These are phyloP conservation scores for Antarctomyces pellizariae DNA, from an alignment of 495 filamentous ascomycete species.

Conservation along the genomic window DNA sequence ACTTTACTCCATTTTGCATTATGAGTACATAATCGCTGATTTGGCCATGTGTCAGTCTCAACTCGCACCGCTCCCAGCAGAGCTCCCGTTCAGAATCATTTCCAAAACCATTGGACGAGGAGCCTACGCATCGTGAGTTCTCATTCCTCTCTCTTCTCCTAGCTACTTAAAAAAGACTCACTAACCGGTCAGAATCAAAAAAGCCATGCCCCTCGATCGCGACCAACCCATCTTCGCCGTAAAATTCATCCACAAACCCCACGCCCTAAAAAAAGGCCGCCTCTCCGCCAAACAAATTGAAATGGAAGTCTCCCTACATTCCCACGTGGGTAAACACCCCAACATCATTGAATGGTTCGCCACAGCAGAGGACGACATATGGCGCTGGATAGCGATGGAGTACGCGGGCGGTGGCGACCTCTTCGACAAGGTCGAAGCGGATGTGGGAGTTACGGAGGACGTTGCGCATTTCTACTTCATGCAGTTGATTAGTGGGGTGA, in stretches of 20 bases:
- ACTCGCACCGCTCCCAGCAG: slow-evolving; percentile 58
- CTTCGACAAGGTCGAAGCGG: slow-evolving; percentile 98
- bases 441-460: slow-evolving; percentile 76
- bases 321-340: slow-evolving; percentile 61
- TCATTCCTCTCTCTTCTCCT: slow-evolving; percentile 5
- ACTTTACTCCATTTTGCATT: too few relatives aligned
- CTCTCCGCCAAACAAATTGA: slow-evolving; percentile 70
- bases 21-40: slow-evolving; percentile 1
- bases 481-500: slow-evolving; percentile 72
- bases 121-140: slow-evolving; percentile 81
- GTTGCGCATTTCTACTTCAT: slow-evolving; percentile 92
- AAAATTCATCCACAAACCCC: slow-evolving; percentile 95
- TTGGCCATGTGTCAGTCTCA: slow-evolving; percentile 40
- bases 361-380: slow-evolving; percentile 65
- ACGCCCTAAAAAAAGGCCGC: slow-evolving; percentile 69
- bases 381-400: slow-evolving; percentile 98
- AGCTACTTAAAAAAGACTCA: slow-evolving; percentile 1
- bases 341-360: slow-evolving; percentile 88
- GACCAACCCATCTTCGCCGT: slow-evolving; percentile 71
- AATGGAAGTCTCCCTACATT: slow-evolving; percentile 76
- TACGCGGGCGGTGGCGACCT: slow-evolving; percentile 86
- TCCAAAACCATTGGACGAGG: slow-evolving; percentile 91
- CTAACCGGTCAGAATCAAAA: slow-evolving; percentile 54
- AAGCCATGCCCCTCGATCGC: slow-evolving; percentile 50
- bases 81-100: slow-evolving; percentile 83